Conservation (phyloP, 1,139 yeast genomes). For the Candida albicans region DNA sequence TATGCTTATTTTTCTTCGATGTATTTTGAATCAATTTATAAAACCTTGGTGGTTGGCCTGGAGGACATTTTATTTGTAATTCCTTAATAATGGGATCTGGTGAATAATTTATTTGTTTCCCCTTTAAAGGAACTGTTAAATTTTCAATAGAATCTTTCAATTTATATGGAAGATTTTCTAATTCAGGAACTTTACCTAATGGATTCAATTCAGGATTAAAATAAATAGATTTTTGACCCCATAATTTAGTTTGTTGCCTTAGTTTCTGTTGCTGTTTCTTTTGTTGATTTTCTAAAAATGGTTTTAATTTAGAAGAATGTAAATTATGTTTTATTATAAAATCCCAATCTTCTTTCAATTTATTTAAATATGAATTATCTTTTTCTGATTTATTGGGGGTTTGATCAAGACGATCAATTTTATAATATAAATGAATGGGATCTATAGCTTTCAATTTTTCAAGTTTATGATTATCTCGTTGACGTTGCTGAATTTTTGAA, state of each 20-base stretch:
- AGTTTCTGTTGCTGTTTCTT: slow-evolving; percentile 17
- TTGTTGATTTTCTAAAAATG: slow-evolving; percentile 22
- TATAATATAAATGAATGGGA: slow-evolving; percentile 34
- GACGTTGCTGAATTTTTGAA: slow-evolving; percentile 38
- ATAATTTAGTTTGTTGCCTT: slow-evolving; percentile 27
- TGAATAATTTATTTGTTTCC: slow-evolving; percentile 14
- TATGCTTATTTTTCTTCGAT: slow-evolving; percentile 6
- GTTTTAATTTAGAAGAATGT: slow-evolving; percentile 30
- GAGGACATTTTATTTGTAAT: slow-evolving; percentile 33
- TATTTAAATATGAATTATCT: slow-evolving; percentile 24
- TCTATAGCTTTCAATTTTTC: slow-evolving; percentile 30
- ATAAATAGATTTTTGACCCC: slow-evolving; percentile 41
- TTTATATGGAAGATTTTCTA: neutral
- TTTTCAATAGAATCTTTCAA: slow-evolving; percentile 22
- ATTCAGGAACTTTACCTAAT: slow-evolving; percentile 41
- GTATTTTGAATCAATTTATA: slow-evolving; percentile 40
- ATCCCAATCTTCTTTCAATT: slow-evolving; percentile 41
- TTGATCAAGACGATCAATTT: slow-evolving; percentile 27
- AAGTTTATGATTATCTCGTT: slow-evolving; percentile 30
- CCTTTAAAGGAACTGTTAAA: slow-evolving; percentile 26
- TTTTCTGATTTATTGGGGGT: slow-evolving; percentile 18
- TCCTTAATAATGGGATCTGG: slow-evolving; percentile 31
- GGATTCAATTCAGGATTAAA: slow-evolving; percentile 51
- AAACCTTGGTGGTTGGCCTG: slow-evolving; percentile 41
- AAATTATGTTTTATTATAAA: slow-evolving; percentile 37